Evolutionary conservation across 2,329 filamentous ascomycete genomes (phyloP), one percentile per base, ranked within the genome.

Genomic region (Colletotrichum simmondsii): DNA sequence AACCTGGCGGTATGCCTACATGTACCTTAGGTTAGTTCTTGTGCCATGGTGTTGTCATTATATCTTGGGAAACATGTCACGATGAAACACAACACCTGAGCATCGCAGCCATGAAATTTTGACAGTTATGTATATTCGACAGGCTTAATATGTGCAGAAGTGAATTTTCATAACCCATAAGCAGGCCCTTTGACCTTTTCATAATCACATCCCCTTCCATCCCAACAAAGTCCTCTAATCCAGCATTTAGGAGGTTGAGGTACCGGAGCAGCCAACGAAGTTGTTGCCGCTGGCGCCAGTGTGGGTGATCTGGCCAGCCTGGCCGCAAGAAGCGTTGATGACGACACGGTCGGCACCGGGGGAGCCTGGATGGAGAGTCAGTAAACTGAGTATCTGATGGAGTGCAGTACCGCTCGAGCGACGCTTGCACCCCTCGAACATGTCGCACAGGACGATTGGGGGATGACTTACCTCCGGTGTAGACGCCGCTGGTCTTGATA

Each of bases 331-430:
- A 0, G 78, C 84, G 78, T 90, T 92, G 83, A 94, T 91, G 14
- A 93, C 80, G 67, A 93, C 90, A 64, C 92, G 89, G 79, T 94
- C 92, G 26, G 92, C 83, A 42, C 92, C 92, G 0, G 92, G 92
- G 0, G 86, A 88, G 28, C 90, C 90, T 88, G 59, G n/a, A n/a
- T 28, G 71, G 32, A 46, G 26, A 56, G 53, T 69, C 12, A 42
- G 35, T 32, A 14, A 46, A 46, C 35, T 8, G 14, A 32, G 10
- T 32, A 11, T 56, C 4, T 28, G 26, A 12, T 42, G 8, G 28
- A 4, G n/a, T 37, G 24, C n/a, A 19, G 14, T 10, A 46, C 26
- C 16, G 42, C 19, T 19, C 19, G 24, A 32, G 42, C 42, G 42
- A 49, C 19, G 42, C 42, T 54, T 26, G 37, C 4, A 7, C 12